Evolutionary conservation across 768 basidiomycete genomes (phyloP).

Genomic region (Rhodotorula kratochvilovae): DNA sequence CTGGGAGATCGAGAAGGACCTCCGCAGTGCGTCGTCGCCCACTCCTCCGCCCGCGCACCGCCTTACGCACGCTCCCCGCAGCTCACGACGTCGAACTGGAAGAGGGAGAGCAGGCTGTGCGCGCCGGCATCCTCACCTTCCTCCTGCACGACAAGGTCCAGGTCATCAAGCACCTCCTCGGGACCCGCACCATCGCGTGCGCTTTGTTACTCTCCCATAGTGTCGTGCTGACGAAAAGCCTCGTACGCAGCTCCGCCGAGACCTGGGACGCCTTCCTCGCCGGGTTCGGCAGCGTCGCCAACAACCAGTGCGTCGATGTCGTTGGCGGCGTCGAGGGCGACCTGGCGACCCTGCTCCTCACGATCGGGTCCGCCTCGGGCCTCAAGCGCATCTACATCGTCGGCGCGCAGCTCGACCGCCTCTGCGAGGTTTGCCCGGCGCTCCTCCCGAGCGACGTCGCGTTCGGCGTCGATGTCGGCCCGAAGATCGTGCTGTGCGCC

Average conservation of each 20-base stretch:
- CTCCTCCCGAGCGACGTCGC: not conserved
- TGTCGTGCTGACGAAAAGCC: too few relatives aligned
- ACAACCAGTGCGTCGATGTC: not conserved
- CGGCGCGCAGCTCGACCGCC: not conserved
- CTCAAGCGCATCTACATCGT: constrained; percentile 2
- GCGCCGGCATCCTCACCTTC: not conserved
- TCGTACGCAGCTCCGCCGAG: not conserved
- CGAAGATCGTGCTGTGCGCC: not conserved
- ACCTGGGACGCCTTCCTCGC: not conserved
- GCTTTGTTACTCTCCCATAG: not conserved
- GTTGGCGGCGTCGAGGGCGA: not conserved
- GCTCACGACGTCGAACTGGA: not conserved
- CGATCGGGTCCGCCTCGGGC: not conserved
- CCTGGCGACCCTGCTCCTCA: not conserved
- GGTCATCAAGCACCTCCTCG: not conserved
- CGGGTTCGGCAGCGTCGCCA: not conserved
- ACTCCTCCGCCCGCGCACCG: too few relatives aligned
- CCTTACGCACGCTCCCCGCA: too few relatives aligned
- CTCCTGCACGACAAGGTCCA: not conserved
- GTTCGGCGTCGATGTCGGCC: not conserved
- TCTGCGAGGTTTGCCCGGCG: not conserved
- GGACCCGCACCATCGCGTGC: not conserved
- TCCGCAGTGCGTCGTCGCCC: not conserved
- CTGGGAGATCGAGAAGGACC: constrained; percentile 1
- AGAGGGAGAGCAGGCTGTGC: not conserved